Percentiles rank a stretch among this genome's conserved stretches.
Conservation (phyloP, 169 alveolate genomes). For the Babesia bigemina region DNA sequence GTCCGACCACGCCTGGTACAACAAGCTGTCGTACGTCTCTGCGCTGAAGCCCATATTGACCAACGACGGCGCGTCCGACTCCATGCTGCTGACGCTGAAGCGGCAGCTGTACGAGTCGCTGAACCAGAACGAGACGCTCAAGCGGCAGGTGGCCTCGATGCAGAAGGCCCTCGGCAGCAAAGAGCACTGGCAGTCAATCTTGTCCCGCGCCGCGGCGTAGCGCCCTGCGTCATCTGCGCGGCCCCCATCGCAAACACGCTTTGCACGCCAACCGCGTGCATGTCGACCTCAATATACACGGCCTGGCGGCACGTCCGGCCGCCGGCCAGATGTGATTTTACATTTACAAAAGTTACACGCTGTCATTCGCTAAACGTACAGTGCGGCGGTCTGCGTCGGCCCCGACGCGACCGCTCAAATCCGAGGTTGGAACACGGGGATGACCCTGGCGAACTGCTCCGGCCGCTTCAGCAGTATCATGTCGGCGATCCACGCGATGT, state of each 20-base stretch:
- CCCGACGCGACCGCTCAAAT: not conserved
- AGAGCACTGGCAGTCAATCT: constrained; percentile 54
- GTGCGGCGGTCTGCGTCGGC: no score
- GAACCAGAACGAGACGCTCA: constrained; percentile 54
- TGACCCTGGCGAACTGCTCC: constrained; percentile 83
- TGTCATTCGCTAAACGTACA: no score
- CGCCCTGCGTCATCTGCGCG: not conserved
- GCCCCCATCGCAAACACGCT: no score
- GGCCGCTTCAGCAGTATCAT: constrained; percentile 88
- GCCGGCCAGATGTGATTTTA: no score
- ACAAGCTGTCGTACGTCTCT: constrained; percentile 53
- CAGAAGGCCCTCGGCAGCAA: constrained; percentile 49
- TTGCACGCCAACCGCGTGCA: not conserved
- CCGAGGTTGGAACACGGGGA: constrained; percentile 79
- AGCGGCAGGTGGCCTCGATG: constrained; percentile 54
- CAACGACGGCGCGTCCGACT: constrained; percentile 58
- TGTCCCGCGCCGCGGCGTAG: constrained; percentile 30
- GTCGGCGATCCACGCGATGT: constrained; percentile 96
- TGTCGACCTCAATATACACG: not conserved
- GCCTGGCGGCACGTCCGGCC: not conserved
- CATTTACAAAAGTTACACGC: no score
- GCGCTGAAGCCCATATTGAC: constrained; percentile 66
- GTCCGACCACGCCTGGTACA: constrained; percentile 47
- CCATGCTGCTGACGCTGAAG: constrained; percentile 38
- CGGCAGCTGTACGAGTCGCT: constrained; percentile 53